These are phyloP conservation scores for Psophocarpus tetragonolobus DNA, from an alignment of 306 rosid species.

Conservation along the genomic window DNA sequence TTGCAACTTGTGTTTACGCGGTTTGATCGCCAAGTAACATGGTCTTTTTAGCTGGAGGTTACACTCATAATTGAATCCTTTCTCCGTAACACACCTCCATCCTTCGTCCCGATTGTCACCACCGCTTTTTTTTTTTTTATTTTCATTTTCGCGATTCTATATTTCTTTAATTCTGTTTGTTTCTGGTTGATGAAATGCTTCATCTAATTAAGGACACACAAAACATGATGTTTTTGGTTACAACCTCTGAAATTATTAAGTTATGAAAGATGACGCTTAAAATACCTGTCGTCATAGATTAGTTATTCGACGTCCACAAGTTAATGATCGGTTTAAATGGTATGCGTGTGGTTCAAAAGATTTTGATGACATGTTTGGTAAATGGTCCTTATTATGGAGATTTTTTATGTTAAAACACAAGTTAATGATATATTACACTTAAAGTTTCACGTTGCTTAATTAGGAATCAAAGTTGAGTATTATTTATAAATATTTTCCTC, in stretches of 20 bases:
- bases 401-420: background rate
- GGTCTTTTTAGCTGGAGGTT: background rate
- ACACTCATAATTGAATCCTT: constrained; percentile 15
- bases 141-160: background rate
- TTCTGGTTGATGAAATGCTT: background rate
- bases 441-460: no score
- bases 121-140: background rate
- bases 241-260: background rate
- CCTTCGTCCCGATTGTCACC: background rate
- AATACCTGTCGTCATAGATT: background rate
- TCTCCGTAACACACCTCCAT: background rate
- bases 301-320: background rate
- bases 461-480: no score
- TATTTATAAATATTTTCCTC: no score
- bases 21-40: constrained; percentile 10
- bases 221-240: background rate
- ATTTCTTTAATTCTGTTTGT: constrained; percentile 11
- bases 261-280: background rate
- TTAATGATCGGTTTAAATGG: background rate
- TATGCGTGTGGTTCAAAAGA: background rate
- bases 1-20: constrained; percentile 2
- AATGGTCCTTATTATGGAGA: background rate
- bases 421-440: background rate
- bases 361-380: background rate
- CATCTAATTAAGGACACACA: background rate